Conservation (phyloP, 495 filamentous ascomycete species). For the Sporormia fimetaria region DNA sequence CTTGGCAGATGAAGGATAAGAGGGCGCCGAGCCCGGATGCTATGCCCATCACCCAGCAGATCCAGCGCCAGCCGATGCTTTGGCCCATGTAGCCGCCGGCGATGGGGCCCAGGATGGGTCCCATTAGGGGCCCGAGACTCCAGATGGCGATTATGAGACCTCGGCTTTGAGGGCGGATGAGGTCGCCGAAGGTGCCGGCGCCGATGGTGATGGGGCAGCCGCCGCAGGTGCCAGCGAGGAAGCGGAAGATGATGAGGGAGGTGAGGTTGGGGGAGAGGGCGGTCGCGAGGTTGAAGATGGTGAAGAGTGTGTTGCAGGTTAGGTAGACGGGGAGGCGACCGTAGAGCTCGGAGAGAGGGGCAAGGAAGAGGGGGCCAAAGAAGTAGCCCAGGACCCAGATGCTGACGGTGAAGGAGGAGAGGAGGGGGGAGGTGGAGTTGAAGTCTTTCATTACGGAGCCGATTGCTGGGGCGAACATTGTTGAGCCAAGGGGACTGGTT, state of each 20-base stretch:
- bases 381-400: slow-evolving; percentile 34
- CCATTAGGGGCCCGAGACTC: slow-evolving; percentile 33
- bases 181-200: slow-evolving; percentile 38
- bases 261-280: slow-evolving; percentile 33
- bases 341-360: slow-evolving; percentile 37
- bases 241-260: slow-evolving; percentile 39
- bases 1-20: slow-evolving; percentile 39
- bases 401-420: slow-evolving; percentile 32
- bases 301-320: slow-evolving; percentile 35
- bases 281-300: slow-evolving; percentile 37
- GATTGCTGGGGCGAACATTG: slow-evolving; percentile 24
- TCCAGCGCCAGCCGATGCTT: slow-evolving; percentile 29
- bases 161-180: slow-evolving; percentile 33
- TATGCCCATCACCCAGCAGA: slow-evolving; percentile 27
- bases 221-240: slow-evolving; percentile 36
- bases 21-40: slow-evolving; percentile 33
- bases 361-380: slow-evolving; percentile 27
- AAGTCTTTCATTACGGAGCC: slow-evolving; percentile 10
- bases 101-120: slow-evolving; percentile 31
- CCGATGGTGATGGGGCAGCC: slow-evolving; percentile 37
- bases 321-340: slow-evolving; percentile 35
- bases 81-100: slow-evolving; percentile 31
- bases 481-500: slow-evolving; percentile 26
- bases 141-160: slow-evolving; percentile 37
- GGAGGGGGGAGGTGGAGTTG: slow-evolving; percentile 5